Evolutionary conservation across 805 yeast genomes (phyloP).

Genomic region (Starmera caribaea): DNA sequence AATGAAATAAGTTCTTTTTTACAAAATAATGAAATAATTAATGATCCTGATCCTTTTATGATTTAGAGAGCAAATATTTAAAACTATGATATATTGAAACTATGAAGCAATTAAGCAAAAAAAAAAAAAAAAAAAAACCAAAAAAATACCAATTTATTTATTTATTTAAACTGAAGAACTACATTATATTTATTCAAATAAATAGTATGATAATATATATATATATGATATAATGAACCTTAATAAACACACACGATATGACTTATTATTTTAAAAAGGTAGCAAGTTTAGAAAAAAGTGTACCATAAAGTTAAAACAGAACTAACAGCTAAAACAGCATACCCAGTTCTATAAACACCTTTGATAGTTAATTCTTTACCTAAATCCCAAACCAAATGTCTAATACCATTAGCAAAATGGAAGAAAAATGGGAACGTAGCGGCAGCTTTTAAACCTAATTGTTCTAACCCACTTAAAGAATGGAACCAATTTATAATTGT

Average conservation of each 20-base stretch:
- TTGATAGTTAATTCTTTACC: slow-evolving; percentile 71
- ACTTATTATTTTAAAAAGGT: too few relatives aligned
- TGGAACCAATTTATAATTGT: slow-evolving; percentile 28
- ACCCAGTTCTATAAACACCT: slow-evolving; percentile 92
- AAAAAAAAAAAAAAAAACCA: neutral
- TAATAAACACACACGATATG: neutral
- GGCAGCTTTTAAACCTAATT: slow-evolving; percentile 55
- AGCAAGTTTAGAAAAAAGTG: slow-evolving; percentile 9
- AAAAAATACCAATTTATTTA: neutral
- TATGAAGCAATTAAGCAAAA: too few relatives aligned
- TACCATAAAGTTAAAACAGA: slow-evolving; percentile 45
- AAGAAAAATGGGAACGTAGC: slow-evolving; percentile 78
- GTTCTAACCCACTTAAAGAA: slow-evolving; percentile 53
- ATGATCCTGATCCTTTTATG: slow-evolving; percentile 1
- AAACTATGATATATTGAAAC: too few relatives aligned
- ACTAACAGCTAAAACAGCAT: slow-evolving; percentile 62
- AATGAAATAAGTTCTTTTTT: slow-evolving; percentile 3
- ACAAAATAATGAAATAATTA: slow-evolving; percentile 4
- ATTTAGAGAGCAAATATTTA: neutral
- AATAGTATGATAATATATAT: neutral
- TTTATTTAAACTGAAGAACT: neutral
- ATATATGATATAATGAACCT: neutral
- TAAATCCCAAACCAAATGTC: slow-evolving; percentile 92
- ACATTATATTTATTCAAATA: neutral
- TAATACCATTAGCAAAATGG: slow-evolving; percentile 80